Percentiles rank a stretch among this genome's conserved stretches.
Evolutionary conservation across 495 filamentous ascomycete species (phyloP).

Genomic region (Penicillium herquei): DNA sequence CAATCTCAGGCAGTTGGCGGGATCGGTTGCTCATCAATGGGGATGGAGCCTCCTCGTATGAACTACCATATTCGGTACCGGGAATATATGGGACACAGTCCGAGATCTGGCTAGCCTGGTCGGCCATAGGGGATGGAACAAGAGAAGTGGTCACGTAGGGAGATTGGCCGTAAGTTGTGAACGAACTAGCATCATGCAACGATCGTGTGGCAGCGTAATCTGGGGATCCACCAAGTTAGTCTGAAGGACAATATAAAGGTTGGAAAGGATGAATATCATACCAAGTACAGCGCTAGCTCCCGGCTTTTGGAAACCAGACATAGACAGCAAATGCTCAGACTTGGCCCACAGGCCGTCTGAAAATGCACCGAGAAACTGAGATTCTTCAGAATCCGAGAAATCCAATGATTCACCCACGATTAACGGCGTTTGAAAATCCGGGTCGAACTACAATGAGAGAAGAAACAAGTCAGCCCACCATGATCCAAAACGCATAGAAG

Average conservation of each 20-base stretch:
- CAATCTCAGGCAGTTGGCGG: constrained; percentile 54
- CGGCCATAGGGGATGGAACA: constrained; percentile 45
- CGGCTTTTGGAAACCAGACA: constrained; percentile 52
- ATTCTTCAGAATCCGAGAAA: constrained; percentile 51
- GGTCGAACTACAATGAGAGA: constrained; percentile 33
- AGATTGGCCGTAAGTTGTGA: constrained; percentile 42
- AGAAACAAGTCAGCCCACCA: constrained; percentile 21
- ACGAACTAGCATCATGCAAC: constrained; percentile 46
- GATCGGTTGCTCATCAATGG: constrained; percentile 33
- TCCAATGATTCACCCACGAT: constrained; percentile 55
- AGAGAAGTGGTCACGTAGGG: constrained; percentile 45
- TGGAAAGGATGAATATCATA: constrained; percentile 23
- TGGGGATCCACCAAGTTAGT: constrained; percentile 9
- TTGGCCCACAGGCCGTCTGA: constrained; percentile 53
- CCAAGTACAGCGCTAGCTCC: constrained; percentile 40
- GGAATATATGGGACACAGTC: constrained; percentile 47
- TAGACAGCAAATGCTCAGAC: constrained; percentile 53
- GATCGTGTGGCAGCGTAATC: constrained; percentile 46
- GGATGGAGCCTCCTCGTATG: constrained; percentile 46
- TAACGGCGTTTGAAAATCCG: constrained; percentile 51
- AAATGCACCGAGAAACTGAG: constrained; percentile 44
- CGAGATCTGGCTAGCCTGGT: constrained; percentile 45
- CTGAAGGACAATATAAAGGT: not conserved
- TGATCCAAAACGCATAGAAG: constrained; percentile 8
- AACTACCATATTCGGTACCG: constrained; percentile 41